Evolutionary conservation across 2,329 filamentous ascomycete genomes (phyloP), one percentile per base, ranked within the genome.

Genomic region (Talaromyces sp.): DNA sequence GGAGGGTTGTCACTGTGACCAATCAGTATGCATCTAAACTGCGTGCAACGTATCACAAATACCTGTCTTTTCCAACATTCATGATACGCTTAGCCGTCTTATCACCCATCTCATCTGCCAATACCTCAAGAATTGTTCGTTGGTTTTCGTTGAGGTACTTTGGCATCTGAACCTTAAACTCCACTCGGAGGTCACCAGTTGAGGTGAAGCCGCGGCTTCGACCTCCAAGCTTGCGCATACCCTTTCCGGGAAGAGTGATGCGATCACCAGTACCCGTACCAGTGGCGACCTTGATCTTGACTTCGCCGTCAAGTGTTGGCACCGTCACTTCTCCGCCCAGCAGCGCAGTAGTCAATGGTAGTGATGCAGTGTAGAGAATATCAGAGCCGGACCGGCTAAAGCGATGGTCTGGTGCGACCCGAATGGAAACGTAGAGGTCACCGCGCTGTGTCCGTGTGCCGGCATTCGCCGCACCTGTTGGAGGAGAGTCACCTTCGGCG

Each of bases 21-120:
- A 7, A 24, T 59, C 19, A 59, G 56, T 43, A 41, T 24, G 4
- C 9, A 35, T 22, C 3, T 11, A 1, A 13, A 6, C 6, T 13
- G n/a, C 10, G n/a, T 7, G 31, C 50, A 19, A 54, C 16, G 9
- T 22, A 43, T 24, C 7, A 24, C 33, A 76, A 85, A 81, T 80
- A 87, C 86, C 78, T 83, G 65, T 83, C 82, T 73, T 81, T 82
- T 62, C 78, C 80, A 45, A 96, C 82, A 73, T 96, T 94, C 93
- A 99, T 98, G 64, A 96, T 87, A 54, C 95, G 86, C 81, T 92
- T 95, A 39, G 95, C 95, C 33, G 87, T 92, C 82, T 93, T 93
- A 79, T 99, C 95, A 45, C 87, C 89, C 88, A 99, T 90, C 81
- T 99, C 95, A 72, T 99, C 93, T 7, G 95, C 95, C 69, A 99